These are phyloP conservation scores for Sindora glabra DNA, from an alignment of 306 rosid species.

Conservation along the genomic window DNA sequence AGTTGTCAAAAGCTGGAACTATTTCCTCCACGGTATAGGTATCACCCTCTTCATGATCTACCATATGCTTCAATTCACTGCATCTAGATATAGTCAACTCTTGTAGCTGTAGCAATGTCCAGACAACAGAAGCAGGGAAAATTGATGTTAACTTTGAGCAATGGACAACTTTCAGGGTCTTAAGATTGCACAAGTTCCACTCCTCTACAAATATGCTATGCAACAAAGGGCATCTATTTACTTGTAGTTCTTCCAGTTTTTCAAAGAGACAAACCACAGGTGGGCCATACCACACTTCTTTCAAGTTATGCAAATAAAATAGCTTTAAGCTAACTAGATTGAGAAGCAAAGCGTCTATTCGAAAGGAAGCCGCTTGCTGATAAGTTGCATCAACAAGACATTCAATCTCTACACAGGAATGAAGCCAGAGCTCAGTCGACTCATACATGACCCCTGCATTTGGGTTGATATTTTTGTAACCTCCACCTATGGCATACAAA, in stretches of 20 bases:
- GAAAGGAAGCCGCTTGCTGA: neutral
- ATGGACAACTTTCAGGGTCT: neutral
- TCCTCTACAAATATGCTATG: neutral
- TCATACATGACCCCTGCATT: neutral
- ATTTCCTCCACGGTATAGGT: neutral
- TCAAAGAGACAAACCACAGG: neutral
- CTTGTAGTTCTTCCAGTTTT: neutral
- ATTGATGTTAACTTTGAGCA: neutral
- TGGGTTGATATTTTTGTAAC: neutral
- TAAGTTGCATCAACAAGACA: neutral
- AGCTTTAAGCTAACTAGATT: neutral
- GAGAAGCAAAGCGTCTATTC: neutral
- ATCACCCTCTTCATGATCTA: neutral
- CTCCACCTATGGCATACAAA: neutral
- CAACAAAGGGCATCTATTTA: neutral
- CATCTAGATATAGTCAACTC: too few species aligned
- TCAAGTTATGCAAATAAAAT: neutral
- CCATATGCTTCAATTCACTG: too few species aligned
- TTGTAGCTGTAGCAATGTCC: too few species aligned
- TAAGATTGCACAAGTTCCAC: neutral
- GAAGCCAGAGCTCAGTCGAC: neutral
- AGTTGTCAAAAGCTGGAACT: neutral
- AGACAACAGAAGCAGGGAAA: too few species aligned
- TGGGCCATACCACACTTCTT: neutral
- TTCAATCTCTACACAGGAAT: neutral